A percentile compares a stretch with the other conserved stretches of the same genome.
phyloP scores from a whole-genome alignment of 2,329 filamentous ascomycete species.

The Myrmaecium sp. region DNA sequence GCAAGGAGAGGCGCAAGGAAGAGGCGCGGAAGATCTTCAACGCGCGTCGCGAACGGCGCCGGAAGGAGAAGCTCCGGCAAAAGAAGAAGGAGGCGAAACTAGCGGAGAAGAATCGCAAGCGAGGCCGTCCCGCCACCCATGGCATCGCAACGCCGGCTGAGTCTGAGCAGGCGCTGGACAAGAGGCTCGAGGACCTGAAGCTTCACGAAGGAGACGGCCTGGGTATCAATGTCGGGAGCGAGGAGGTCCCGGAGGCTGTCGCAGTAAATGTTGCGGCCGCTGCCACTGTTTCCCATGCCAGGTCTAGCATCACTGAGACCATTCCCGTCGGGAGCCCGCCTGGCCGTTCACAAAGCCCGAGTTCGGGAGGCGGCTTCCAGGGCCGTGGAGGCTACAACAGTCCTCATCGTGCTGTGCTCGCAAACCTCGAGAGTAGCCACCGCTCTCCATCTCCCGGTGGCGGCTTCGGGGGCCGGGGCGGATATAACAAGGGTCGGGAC shows the following conservation, averaged over 20 bases:
- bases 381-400: slow-evolving; percentile 18
- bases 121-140: slow-evolving; percentile 2
- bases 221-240: slow-evolving; percentile 3
- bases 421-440: slow-evolving; percentile 2
- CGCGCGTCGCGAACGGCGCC: slow-evolving; percentile 17
- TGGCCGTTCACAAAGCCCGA: slow-evolving; percentile 10
- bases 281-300: not conserved
- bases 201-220: slow-evolving; percentile 1
- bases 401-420: not conserved
- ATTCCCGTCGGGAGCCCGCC: slow-evolving; percentile 3
- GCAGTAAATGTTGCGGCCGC: not conserved
- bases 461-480: slow-evolving; percentile 4
- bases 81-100: slow-evolving; percentile 20
- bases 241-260: too few species aligned
- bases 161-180: not conserved
- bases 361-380: slow-evolving; percentile 6
- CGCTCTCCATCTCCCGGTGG: slow-evolving; percentile 3
- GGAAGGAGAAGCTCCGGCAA: slow-evolving; percentile 19
- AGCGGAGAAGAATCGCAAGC: slow-evolving; percentile 4
- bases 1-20: slow-evolving; percentile 17
- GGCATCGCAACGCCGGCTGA: slow-evolving; percentile 6
- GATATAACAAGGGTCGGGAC: slow-evolving; percentile 10
- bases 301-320: not conserved
- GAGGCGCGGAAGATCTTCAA: slow-evolving; percentile 19
- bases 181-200: slow-evolving; percentile 1